Percentiles rank a stretch among this genome's conserved stretches.
Evolutionary conservation across 306 rosid genomes (phyloP).

Genomic region (Cicer pinnatifidum): DNA sequence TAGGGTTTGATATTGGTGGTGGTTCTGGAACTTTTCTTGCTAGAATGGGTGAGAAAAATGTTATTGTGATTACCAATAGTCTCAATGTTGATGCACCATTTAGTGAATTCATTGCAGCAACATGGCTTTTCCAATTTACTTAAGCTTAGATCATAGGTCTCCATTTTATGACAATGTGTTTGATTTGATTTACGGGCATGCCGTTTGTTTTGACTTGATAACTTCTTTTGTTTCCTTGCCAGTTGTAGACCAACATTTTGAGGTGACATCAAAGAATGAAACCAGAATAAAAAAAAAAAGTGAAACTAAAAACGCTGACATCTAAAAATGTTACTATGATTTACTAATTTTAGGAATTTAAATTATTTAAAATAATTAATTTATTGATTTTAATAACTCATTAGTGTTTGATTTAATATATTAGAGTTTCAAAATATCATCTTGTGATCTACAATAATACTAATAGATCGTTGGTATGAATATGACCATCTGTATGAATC

Average conservation of each 20-base stretch:
- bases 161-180: conserved; percentile 89
- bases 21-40: conserved; percentile 92
- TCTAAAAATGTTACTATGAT: too few relatives aligned
- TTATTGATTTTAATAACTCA: too few relatives aligned
- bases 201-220: conserved; percentile 94
- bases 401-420: too few relatives aligned
- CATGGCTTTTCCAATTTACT: conserved; percentile 80
- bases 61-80: conserved; percentile 70
- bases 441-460: too few relatives aligned
- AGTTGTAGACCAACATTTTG: conserved; percentile 52
- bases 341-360: too few relatives aligned
- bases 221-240: conserved; percentile 59
- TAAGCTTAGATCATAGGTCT: conserved; percentile 84
- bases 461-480: too few relatives aligned
- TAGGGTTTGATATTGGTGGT: conserved; percentile 85
- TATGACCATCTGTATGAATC: too few relatives aligned
- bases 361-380: too few relatives aligned
- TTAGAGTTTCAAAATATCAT: too few relatives aligned
- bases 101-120: conserved; percentile 87
- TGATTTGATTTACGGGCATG: conserved; percentile 79
- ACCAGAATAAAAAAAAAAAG: too few relatives aligned
- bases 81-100: conserved; percentile 82
- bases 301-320: too few relatives aligned
- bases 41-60: conserved; percentile 88
- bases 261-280: conserved; percentile 26